These are phyloP conservation scores for Trypanosoma rangeli DNA, from an alignment of 208 protist genomes.

Conservation along the genomic window DNA sequence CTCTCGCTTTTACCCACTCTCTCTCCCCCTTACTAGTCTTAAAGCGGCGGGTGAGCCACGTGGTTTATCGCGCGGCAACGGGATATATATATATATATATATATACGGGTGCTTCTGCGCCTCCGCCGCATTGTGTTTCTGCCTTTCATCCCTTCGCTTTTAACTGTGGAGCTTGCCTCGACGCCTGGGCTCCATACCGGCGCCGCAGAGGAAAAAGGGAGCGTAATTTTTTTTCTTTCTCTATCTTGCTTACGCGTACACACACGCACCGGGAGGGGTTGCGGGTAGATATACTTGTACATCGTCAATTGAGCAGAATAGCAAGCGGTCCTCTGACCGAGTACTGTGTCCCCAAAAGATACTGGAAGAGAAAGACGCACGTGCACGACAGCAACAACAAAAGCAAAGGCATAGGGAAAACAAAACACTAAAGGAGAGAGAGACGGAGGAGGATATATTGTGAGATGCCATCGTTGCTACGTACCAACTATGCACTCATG, in stretches of 20 bases:
- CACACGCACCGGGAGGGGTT: neutral
- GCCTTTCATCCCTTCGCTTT: too few relatives aligned
- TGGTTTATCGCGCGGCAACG: too few relatives aligned
- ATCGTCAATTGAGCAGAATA: neutral
- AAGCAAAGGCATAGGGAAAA: neutral
- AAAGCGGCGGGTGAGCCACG: too few relatives aligned
- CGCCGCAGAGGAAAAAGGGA: neutral
- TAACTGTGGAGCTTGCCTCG: too few relatives aligned
- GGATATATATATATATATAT: too few relatives aligned
- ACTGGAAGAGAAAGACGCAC: constrained; percentile 15
- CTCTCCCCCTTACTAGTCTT: too few relatives aligned
- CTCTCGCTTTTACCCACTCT: too few relatives aligned
- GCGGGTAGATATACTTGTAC: constrained; percentile 3
- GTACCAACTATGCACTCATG: constrained; percentile 74
- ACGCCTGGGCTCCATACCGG: too few relatives aligned
- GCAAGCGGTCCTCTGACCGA: neutral
- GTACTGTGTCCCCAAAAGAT: neutral
- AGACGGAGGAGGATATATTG: neutral
- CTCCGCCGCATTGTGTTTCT: too few relatives aligned
- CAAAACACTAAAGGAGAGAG: constrained; percentile 18
- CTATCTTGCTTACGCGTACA: neutral
- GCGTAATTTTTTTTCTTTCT: neutral
- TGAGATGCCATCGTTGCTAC: constrained; percentile 48
- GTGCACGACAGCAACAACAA: too few relatives aligned
- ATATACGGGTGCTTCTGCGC: too few relatives aligned